Conservation (phyloP, 345 rosid species). For the Salix arbutifolia region DNA sequence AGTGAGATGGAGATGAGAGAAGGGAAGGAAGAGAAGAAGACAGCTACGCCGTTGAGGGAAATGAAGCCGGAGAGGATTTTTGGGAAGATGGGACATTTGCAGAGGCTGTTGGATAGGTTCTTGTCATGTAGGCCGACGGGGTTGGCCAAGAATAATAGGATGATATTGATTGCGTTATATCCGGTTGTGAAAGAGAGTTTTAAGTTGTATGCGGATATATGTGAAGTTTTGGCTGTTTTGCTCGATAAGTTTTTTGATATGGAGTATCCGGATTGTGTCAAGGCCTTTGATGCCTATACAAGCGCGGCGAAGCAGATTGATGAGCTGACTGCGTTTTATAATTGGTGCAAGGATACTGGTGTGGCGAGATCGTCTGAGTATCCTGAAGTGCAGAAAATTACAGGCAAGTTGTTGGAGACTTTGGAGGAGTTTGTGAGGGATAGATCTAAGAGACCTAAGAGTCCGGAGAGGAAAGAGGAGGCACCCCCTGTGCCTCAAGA, state of each 20-base stretch:
- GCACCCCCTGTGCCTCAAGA: conserved; percentile 38
- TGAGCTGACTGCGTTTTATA: conserved; percentile 65
- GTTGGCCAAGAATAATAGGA: conserved; percentile 59
- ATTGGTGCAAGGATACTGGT: conserved; percentile 75
- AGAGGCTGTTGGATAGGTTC: conserved; percentile 77
- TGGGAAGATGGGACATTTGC: conserved; percentile 78
- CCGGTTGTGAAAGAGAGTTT: conserved; percentile 80
- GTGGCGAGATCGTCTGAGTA: conserved; percentile 85
- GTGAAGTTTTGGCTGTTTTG: conserved; percentile 71
- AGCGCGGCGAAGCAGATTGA: conserved; percentile 76
- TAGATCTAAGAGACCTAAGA: conserved; percentile 64
- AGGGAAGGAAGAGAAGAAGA: conserved; percentile 20
- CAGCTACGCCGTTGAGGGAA: conserved; percentile 63
- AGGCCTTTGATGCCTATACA: conserved; percentile 71
- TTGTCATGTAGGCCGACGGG: conserved; percentile 83
- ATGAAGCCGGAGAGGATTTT: conserved; percentile 76
- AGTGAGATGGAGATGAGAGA: conserved; percentile 18
- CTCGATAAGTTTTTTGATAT: conserved; percentile 84
- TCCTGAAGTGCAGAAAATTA: conserved; percentile 89
- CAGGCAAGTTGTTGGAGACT: conserved; percentile 67
- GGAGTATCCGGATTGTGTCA: conserved; percentile 77
- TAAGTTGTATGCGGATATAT: conserved; percentile 71
- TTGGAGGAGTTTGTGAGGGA: conserved; percentile 84
- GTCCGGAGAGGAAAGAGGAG: conserved; percentile 63
- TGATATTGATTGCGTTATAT: conserved; percentile 68